phyloP scores from a whole-genome alignment of 2,329 filamentous ascomycete genomes.

The Diaporthe sp. region DNA sequence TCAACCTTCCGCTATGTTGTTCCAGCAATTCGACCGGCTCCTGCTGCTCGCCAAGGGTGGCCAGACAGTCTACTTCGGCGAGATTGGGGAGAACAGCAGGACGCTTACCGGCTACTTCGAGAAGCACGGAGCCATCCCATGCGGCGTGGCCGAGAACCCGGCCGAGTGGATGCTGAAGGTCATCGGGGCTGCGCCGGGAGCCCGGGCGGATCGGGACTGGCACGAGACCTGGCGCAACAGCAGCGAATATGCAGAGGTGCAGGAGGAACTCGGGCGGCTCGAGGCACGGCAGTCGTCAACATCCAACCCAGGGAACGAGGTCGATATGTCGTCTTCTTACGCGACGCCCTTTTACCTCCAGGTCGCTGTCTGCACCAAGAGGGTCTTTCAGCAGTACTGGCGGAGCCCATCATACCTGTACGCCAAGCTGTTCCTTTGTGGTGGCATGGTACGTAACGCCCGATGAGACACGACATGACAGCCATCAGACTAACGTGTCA shows the following conservation, averaged over 20 bases:
- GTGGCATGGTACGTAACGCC: slow-evolving; percentile 53
- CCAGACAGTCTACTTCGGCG: slow-evolving; percentile 82
- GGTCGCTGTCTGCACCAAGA: slow-evolving; percentile 69
- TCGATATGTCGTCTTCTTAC: slow-evolving; percentile 70
- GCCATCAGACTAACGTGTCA: neutral
- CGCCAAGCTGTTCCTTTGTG: slow-evolving; percentile 72
- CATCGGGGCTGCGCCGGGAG: slow-evolving; percentile 74
- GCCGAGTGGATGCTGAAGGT: slow-evolving; percentile 84
- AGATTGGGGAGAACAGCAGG: slow-evolving; percentile 78
- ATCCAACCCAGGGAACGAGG: slow-evolving; percentile 49
- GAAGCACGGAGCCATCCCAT: slow-evolving; percentile 74
- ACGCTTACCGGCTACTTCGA: slow-evolving; percentile 83
- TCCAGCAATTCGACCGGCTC: slow-evolving; percentile 87
- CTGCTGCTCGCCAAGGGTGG: slow-evolving; percentile 81
- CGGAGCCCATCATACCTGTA: slow-evolving; percentile 79
- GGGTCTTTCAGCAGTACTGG: slow-evolving; percentile 81
- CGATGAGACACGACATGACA: neutral
- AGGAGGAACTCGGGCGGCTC: slow-evolving; percentile 69
- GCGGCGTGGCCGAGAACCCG: slow-evolving; percentile 79
- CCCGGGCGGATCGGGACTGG: slow-evolving; percentile 74
- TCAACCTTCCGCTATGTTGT: slow-evolving; percentile 91
- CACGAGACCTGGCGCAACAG: slow-evolving; percentile 73
- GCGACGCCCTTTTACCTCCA: slow-evolving; percentile 76
- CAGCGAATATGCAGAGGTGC: slow-evolving; percentile 67
- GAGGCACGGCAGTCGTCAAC: slow-evolving; percentile 52